Evolutionary conservation across 495 filamentous ascomycete species (phyloP), one percentile per base, ranked within the genome.

Genomic region (Podospora sp.): DNA sequence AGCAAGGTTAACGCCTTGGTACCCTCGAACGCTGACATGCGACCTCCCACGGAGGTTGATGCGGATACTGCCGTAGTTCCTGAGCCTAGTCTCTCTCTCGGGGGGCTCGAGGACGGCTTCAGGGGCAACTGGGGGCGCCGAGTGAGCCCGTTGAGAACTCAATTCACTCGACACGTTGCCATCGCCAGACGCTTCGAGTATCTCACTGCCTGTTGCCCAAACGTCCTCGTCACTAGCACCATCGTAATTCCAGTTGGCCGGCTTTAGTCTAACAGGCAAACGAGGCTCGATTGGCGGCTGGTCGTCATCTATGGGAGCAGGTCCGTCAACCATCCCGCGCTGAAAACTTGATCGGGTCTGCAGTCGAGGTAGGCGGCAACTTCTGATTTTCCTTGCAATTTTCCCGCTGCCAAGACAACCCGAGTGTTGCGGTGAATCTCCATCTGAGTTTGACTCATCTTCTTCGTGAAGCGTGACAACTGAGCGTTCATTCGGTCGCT

Each of bases 1-100:
- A 51, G 83, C 77, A 24, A 88, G 76, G 65, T 80, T 87, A 71
- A 87, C 87, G 11, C 76, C 79, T 62, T 83, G 80, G 16, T 74
- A 72, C 40, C 79, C 80, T 33, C 72, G 74, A 24, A 84, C 72
- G 58, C 79, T 80, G 71, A 80, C 75, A 65, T 79, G 76, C 7
- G 74, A 76, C 50, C 72, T 78, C 26, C 75, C 76, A 61, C 76
- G 75, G 59, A 80, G 76, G 68, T 69, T 76, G 60, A 80, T 66
- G 11, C 73, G 73, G 29, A 52, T 29, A n/a, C 21, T 69, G 18
- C 63, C 64, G 29, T 58, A 52, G 18, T 46, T 63, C 26, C 61
- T 22, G 59, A 20, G 21, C 36, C 22, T 49, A 22, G 26, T 52
- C 33, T 57, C 27, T 22, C 25, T 14, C 63, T 73, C 66, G 8